phyloP scores from a whole-genome alignment of 441 rosid genomes.

The Hypseocharis bilobata region DNA sequence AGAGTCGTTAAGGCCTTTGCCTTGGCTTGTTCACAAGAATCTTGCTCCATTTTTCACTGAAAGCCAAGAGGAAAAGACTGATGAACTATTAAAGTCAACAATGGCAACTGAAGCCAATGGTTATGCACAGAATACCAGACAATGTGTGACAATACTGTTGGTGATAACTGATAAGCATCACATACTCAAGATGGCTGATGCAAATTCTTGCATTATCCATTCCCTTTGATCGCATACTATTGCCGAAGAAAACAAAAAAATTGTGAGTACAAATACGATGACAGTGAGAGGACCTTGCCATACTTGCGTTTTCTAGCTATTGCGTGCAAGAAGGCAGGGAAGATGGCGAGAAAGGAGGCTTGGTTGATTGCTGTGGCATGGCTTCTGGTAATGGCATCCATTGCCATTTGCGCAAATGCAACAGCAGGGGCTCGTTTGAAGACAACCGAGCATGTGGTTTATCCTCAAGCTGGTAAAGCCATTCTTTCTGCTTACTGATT shows the following conservation, averaged over 20 bases:
- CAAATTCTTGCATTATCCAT: no score
- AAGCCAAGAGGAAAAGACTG: neutral
- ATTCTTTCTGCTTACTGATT: no score
- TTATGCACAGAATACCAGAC: no score
- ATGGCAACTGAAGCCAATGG: constrained; percentile 10
- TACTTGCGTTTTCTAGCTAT: neutral
- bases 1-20: neutral
- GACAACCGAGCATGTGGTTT: constrained; percentile 13
- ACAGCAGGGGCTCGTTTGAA: constrained; percentile 19
- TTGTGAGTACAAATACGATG: constrained; percentile 12
- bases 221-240: no score
- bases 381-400: constrained; percentile 20
- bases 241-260: no score
- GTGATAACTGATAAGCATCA: no score
- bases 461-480: constrained; percentile 24
- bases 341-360: constrained; percentile 17
- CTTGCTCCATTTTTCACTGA: neutral
- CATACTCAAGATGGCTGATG: neutral
- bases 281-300: neutral
- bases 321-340: neutral
- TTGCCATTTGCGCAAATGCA: constrained; percentile 22
- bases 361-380: constrained; percentile 21
- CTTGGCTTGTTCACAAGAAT: neutral
- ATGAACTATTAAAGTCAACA: constrained; percentile 8
- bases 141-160: neutral